Percentiles rank a stretch among this genome's conserved stretches.
Conservation (phyloP, 176 grass and related monocot species). For the Triticum urartu region DNA sequence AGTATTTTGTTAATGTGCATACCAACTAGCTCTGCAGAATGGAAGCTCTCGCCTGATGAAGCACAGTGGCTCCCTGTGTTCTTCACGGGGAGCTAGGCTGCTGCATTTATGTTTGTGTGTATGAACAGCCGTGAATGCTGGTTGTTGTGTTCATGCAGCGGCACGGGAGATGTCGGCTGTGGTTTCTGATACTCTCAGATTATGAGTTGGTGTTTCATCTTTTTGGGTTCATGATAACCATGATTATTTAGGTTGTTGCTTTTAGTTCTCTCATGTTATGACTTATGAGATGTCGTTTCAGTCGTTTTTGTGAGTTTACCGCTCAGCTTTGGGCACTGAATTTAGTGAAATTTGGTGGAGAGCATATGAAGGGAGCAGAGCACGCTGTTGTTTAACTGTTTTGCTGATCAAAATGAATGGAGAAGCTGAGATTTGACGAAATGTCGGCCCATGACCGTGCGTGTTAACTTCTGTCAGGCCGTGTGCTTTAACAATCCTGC, state of each 20-base stretch:
- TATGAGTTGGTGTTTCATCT: too few relatives aligned
- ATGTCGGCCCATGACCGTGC: not conserved
- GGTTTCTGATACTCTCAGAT: not conserved
- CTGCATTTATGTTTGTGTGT: slow-evolving; percentile 32
- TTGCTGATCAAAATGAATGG: not conserved
- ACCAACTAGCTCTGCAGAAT: not conserved
- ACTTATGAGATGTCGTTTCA: not conserved
- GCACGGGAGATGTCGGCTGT: not conserved
- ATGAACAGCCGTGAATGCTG: not conserved
- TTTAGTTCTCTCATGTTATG: too few relatives aligned
- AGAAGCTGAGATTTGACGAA: not conserved
- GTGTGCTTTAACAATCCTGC: not conserved
- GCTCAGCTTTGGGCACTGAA: not conserved
- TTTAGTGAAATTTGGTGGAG: not conserved
- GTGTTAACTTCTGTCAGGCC: not conserved
- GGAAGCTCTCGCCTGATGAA: not conserved
- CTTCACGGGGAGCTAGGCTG: slow-evolving; percentile 29
- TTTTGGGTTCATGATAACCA: too few relatives aligned
- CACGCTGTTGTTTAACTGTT: not conserved
- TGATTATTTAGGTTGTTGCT: too few relatives aligned
- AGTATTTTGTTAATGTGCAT: not conserved
- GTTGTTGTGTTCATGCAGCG: not conserved
- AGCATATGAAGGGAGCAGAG: not conserved
- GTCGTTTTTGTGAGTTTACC: not conserved
- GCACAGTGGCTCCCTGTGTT: slow-evolving; percentile 4